phyloP scores from a whole-genome alignment of 805 yeast species.

The Cyberlindnera sargentensis region DNA sequence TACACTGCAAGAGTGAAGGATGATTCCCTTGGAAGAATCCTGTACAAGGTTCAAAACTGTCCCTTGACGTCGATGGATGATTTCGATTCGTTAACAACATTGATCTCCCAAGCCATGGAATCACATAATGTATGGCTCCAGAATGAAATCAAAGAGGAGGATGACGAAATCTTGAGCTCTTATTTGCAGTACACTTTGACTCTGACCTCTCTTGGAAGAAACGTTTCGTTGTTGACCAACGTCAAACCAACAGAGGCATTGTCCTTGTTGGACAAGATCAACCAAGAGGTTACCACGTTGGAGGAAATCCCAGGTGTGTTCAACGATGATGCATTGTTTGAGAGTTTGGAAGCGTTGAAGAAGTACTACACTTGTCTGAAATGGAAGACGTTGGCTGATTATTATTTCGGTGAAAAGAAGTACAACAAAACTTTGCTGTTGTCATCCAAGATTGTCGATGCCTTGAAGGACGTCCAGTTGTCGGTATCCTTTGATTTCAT shows the following conservation, averaged over 20 bases:
- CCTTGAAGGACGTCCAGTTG: slow-evolving; percentile 3
- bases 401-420: slow-evolving; percentile 34
- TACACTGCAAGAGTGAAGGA: slow-evolving; percentile 60
- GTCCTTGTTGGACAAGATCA: slow-evolving; percentile 34
- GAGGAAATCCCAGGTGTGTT: slow-evolving; percentile 88
- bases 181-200: slow-evolving; percentile 65
- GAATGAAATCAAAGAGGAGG: slow-evolving; percentile 42
- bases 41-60: slow-evolving; percentile 35
- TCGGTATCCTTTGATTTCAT: slow-evolving; percentile 28
- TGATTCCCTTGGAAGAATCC: slow-evolving; percentile 61
- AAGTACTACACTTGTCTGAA: slow-evolving; percentile 41
- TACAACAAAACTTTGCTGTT: slow-evolving; percentile 44
- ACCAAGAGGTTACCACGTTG: slow-evolving; percentile 48
- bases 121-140: slow-evolving; percentile 50
- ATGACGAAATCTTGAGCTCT: slow-evolving; percentile 64
- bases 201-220: slow-evolving; percentile 68
- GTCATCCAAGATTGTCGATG: slow-evolving; percentile 25
- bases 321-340: slow-evolving; percentile 64
- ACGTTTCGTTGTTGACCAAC: slow-evolving; percentile 25
- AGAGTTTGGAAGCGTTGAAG: slow-evolving; percentile 44
- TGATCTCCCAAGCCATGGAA: slow-evolving; percentile 67
- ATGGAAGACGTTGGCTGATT: slow-evolving; percentile 36
- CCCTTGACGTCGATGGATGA: slow-evolving; percentile 31
- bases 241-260: slow-evolving; percentile 27
- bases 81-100: slow-evolving; percentile 50